Evolutionary conservation across 164 flowering plant genomes (phyloP), one percentile per base, ranked within the genome.

Genomic region (Piper betle): DNA sequence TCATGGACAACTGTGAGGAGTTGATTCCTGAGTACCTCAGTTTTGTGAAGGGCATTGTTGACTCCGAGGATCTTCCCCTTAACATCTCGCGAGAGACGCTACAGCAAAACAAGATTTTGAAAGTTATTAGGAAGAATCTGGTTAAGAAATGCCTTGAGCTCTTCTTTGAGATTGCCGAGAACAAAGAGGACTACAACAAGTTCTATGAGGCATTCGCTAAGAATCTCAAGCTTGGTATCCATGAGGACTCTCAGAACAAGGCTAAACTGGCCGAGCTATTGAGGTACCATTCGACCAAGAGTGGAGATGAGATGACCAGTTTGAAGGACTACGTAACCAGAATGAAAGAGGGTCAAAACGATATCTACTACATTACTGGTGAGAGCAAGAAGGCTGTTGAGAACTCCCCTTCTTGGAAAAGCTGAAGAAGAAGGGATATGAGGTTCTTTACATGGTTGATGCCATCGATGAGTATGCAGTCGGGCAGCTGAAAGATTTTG

Each of bases 91-190:
- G 88, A 1, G 88, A 83, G 53, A 83, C 57, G 81, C 69, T 83
- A 9, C 83, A 83, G 50, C 85, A 81, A 63, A 83, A 83, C 80
- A 81, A 81, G 77, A 83, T 83, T 55, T 77, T 83, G 7, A 81
- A 81, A 76, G 85, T 79, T 18, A 80, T 82, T 68, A 65, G 86
- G 64, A 83, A 82, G 82, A 82, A 85, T 39, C 64, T 85, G 41
- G 83, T 85, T 60, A 85, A 85, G 84, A 85, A 85, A 37, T 85
- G 91, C 74, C 70, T 85, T 41, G 91, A 82, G 69, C 69, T 82
- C 75, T 85, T 85, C 77, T 58, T 56, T 37, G 87, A 78, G 66
- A 82, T 82, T 53, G 79, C 82, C 2, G 82, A 80, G 74, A 82
- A 82, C 69, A 82, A 80, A 41, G 84, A 82, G 48, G 84, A 82